phyloP scores from a whole-genome alignment of 768 basidiomycete species.

The Clitopilus hobsonii region DNA sequence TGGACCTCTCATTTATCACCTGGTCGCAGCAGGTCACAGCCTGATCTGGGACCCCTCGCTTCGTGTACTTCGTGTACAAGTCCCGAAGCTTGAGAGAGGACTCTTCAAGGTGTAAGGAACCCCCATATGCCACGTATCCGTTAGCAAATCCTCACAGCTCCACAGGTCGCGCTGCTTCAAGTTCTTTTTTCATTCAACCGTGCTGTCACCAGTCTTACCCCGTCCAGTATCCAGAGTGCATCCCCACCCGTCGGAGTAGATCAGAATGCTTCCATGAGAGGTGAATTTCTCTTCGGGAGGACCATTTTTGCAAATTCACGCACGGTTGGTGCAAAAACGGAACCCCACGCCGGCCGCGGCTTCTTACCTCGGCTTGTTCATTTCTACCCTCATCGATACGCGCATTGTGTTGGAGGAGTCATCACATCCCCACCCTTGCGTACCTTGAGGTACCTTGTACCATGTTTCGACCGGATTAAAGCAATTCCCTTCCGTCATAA shows the following conservation, averaged over 20 bases:
- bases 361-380: not conserved
- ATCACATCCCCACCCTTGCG: not conserved
- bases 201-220: not conserved
- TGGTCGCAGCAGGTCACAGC: not conserved
- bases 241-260: not conserved
- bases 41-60: not conserved
- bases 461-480: not conserved
- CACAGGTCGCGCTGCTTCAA: too few relatives aligned
- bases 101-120: not conserved
- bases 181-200: not conserved
- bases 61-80: not conserved
- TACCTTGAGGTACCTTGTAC: not conserved
- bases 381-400: not conserved
- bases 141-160: not conserved
- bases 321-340: not conserved
- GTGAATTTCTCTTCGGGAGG: not conserved
- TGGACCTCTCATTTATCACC: not conserved
- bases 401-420: not conserved
- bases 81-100: not conserved
- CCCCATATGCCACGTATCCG: not conserved
- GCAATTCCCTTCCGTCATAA: too few relatives aligned
- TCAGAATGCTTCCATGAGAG: too few relatives aligned
- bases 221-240: too few relatives aligned
- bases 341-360: not conserved
- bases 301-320: not conserved